phyloP scores from a whole-genome alignment of 2,329 filamentous ascomycete genomes.

The Fusarium pininemorale region DNA sequence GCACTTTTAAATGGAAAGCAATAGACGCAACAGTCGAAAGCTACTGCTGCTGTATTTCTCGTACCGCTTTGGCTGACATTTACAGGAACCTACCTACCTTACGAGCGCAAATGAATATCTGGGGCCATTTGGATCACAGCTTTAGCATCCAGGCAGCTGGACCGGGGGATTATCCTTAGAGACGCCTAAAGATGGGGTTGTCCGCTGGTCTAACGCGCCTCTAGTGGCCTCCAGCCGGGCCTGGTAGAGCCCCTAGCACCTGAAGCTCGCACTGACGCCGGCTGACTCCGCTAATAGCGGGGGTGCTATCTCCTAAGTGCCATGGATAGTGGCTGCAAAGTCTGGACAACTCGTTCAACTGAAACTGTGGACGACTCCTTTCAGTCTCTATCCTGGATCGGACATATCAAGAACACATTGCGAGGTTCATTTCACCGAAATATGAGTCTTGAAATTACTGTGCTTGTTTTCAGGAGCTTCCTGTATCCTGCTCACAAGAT shows the following conservation, averaged over 20 bases:
- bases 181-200: slow-evolving; percentile 42
- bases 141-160: slow-evolving; percentile 22
- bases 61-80: neutral
- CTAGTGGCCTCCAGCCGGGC: slow-evolving; percentile 31
- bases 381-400: neutral
- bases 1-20: neutral
- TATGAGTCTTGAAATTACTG: neutral
- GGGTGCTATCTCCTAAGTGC: slow-evolving; percentile 30
- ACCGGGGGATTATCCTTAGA: slow-evolving; percentile 31
- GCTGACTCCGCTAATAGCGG: slow-evolving; percentile 39
- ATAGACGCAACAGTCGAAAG: neutral
- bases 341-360: slow-evolving; percentile 25
- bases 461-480: neutral
- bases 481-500: neutral
- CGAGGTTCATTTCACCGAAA: neutral
- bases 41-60: neutral
- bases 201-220: slow-evolving; percentile 31
- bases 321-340: slow-evolving; percentile 22
- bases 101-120: slow-evolving; percentile 23
- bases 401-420: neutral
- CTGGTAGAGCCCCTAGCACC: slow-evolving; percentile 29
- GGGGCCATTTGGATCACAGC: slow-evolving; percentile 15
- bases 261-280: slow-evolving; percentile 39
- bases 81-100: neutral
- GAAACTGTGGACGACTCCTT: slow-evolving; percentile 14